Base-by-base conservation (phyloP, 2,329 filamentous ascomycete species). In the Chrysosporium keratinophilum region DNA sequence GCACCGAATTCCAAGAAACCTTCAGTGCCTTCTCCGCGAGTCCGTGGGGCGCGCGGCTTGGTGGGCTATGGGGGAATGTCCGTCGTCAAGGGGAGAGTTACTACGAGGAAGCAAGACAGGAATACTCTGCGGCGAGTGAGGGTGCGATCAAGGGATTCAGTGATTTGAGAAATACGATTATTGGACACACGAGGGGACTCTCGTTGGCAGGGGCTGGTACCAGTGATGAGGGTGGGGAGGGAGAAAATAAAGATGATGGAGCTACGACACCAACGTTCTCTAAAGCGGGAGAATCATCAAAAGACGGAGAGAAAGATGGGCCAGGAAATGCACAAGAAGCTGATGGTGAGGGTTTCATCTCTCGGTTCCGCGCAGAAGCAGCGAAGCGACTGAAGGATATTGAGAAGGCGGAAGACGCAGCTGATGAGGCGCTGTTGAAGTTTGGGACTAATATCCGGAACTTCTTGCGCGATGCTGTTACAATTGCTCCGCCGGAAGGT, bases 31-130 rank as follows among this genome's bases (percentile, higher is more conserved):
- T 98, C 65, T 91, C 88, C 2, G 81, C 83, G 60, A 95, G 88
- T 63, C 87, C 88, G 10, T 98, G 93, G 93, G 93, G 91, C 43
- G 82, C 85, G 19, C 83, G 80, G 62, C 81, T 98, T 33, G 91
- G 93, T 35, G 91, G 89, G 5, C 87, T 95, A 67, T 84, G 95
- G 65, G 87, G 87, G 45, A 91, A 79, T 63, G 90, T 95, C n/a
- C 87, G 89, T 66, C 95, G 95, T 72, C 90, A 95, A 82, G 85
- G 90, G 64, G 88, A 90, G 70, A 87, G 84, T 57, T 93, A 95
- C 71, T 88, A 86, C 63, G 86, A 94, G 67, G 88, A 85, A 15
- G 84, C 82, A 17, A 76, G 84, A 63, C 86, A 95, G 67, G 90
- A 97, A 72, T 83, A 93, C 57, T 81, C 80, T 5, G 82, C 83